A percentile compares a stretch with the other conserved stretches of the same genome.
These are phyloP conservation scores for Macrolepiota albuminosa DNA, from an alignment of 768 basidiomycete species.

Conservation along the genomic window DNA sequence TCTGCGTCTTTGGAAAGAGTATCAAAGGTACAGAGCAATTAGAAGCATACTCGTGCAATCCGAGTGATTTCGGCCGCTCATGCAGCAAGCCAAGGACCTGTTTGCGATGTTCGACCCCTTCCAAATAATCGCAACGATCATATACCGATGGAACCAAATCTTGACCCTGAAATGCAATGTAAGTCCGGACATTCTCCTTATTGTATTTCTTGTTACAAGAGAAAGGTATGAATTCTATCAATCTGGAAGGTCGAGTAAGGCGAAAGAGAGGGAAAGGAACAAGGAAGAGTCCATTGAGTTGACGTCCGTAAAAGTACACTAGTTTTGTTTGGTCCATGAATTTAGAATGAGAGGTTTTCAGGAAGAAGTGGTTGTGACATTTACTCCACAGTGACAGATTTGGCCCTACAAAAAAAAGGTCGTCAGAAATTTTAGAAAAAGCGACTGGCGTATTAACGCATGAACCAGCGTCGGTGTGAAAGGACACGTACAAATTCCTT, in stretches of 20 bases:
- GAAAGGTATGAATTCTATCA: constrained; percentile 5
- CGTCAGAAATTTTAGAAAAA: constrained; percentile 8
- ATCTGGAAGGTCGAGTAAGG: neutral
- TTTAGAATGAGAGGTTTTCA: constrained; percentile 1
- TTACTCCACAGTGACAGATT: constrained; percentile 75
- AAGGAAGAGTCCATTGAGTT: neutral
- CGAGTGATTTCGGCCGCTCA: too few relatives aligned
- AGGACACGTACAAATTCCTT: constrained; percentile 73
- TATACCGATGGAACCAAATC: too few relatives aligned
- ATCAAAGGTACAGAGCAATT: too few relatives aligned
- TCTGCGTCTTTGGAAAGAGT: too few relatives aligned
- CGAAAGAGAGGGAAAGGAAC: neutral
- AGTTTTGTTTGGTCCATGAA: constrained; percentile 17
- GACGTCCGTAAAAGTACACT: constrained; percentile 25
- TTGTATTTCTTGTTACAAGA: neutral
- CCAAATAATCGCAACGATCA: too few relatives aligned
- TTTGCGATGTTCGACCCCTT: too few relatives aligned
- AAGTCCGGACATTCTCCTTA: neutral
- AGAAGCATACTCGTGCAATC: too few relatives aligned
- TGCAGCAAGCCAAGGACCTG: too few relatives aligned
- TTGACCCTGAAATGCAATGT: too few relatives aligned
- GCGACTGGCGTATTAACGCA: neutral
- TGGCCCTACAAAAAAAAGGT: constrained; percentile 43
- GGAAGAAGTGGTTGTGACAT: neutral
- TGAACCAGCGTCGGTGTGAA: neutral